Base-by-base conservation (phyloP, 768 basidiomycete species). In the Russula virescens region DNA sequence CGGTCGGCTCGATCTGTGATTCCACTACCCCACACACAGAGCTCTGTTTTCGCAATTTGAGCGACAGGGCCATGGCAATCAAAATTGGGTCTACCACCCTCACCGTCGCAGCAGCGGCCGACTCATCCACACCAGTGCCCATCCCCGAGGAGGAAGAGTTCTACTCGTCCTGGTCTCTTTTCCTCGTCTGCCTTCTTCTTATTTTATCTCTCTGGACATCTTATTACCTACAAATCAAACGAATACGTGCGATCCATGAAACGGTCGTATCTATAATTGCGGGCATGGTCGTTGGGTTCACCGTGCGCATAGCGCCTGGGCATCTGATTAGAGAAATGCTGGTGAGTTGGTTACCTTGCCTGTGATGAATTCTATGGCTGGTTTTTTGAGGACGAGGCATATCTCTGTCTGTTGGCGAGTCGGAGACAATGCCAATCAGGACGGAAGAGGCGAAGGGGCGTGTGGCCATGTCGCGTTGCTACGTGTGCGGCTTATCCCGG, bases 271-370 rank as follows among this genome's bases (percentile, higher is more conserved):
- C 95, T 23, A 94, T 98, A 66, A 85, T 94, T 71, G 94, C 94
- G 8, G 94, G 97, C 46, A 98, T 97, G 93, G 82, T 89, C 34
- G 97, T 99, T 47, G 97, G 97, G 1, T 77, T 97, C 65, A 82
- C 97, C 55, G 87, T 98, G 45, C 80, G 97, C 66, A 78, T 98
- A 47, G 86, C 91, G 1, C 95, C 95, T 0, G 96, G 94, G 10
- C 91, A 88, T 61, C 86, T 96, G 82, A 98, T 99, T 64, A 81
- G 94, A 69, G 93, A 95, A 71, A 99, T 99, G 96, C 79, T 99
- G 78, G 94, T 95, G 76, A 81, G 94, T 79, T 38, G 38, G 38
- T 11, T 1, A 2, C 45, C 40, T 23, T 55, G 11, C 53, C 31
- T 61, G 26, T 34, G 43, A 38, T 48, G 19, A 42, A 23, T 10